phyloP scores from a whole-genome alignment of 108 stramenopile species.

The Cyclotella choctawhatcheeana region DNA sequence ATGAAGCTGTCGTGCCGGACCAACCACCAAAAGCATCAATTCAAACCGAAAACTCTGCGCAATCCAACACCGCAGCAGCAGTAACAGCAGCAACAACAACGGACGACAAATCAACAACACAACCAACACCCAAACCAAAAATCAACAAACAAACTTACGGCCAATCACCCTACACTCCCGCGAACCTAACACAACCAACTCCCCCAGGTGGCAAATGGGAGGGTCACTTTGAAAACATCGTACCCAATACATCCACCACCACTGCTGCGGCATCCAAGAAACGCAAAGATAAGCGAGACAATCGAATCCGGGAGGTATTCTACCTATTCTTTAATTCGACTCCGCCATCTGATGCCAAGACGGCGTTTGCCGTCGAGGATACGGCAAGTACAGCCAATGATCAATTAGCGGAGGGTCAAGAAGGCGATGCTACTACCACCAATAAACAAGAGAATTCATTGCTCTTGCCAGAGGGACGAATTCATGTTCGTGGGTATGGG shows the following conservation, averaged over 20 bases:
- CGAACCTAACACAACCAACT: constrained; percentile 52
- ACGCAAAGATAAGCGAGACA: constrained; percentile 33
- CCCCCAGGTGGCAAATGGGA: constrained; percentile 73
- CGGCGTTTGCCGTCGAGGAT: constrained; percentile 26
- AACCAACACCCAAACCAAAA: not conserved
- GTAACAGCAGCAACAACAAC: not conserved
- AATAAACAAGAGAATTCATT: not conserved
- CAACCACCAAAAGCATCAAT: not conserved
- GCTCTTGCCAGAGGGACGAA: constrained; percentile 27
- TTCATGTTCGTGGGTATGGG: constrained; percentile 77
- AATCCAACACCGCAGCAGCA: not conserved
- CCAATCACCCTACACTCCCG: constrained; percentile 53
- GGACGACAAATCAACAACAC: constrained; percentile 1
- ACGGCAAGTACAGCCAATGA: constrained; percentile 23
- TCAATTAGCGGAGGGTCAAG: constrained; percentile 27
- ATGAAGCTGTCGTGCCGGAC: too few species aligned
- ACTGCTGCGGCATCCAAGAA: not conserved
- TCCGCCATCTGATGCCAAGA: constrained; percentile 48
- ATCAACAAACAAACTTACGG: constrained; percentile 41
- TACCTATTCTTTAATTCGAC: constrained; percentile 81
- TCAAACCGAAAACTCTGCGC: not conserved
- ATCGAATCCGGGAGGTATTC: constrained; percentile 64
- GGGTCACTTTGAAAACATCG: constrained; percentile 80
- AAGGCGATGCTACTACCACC: constrained; percentile 4
- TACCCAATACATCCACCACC: constrained; percentile 15